A percentile compares a stretch with the other conserved stretches of the same genome.
Evolutionary conservation across 257 asterid genomes (phyloP).

Genomic region (Penstemon eatonii): DNA sequence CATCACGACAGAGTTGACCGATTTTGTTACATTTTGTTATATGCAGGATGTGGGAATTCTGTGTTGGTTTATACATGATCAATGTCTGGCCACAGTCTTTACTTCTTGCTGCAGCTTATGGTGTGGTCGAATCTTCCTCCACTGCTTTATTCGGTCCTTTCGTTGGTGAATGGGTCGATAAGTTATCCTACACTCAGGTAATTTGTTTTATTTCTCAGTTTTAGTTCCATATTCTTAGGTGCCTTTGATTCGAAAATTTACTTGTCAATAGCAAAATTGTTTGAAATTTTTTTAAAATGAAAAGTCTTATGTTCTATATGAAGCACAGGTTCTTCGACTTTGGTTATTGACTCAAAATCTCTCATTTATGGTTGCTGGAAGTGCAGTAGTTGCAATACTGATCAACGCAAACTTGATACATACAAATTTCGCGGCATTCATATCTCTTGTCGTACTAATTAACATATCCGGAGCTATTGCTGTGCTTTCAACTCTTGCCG

Average conservation of each 20-base stretch:
- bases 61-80: constrained; percentile 90
- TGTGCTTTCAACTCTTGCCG: constrained; percentile 84
- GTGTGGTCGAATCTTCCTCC: constrained; percentile 80
- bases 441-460: constrained; percentile 49
- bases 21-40: neutral
- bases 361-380: constrained; percentile 79
- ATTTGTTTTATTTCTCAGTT: constrained; percentile 17
- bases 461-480: constrained; percentile 78
- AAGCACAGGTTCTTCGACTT: constrained; percentile 55
- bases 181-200: constrained; percentile 59
- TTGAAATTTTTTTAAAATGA: neutral
- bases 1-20: neutral
- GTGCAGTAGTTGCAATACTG: constrained; percentile 70
- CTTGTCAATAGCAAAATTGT: neutral
- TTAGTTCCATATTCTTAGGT: neutral
- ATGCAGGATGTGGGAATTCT: constrained; percentile 97
- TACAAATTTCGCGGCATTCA: constrained; percentile 40
- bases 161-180: constrained; percentile 71
- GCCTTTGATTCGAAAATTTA: neutral
- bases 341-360: constrained; percentile 78
- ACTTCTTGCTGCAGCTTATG: constrained; percentile 82
- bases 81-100: constrained; percentile 82
- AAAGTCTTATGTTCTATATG: neutral
- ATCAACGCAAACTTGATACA: constrained; percentile 38
- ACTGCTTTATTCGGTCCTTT: constrained; percentile 73